Conservation (phyloP, 768 basidiomycete genomes). For the Boletus rubescentipes region DNA sequence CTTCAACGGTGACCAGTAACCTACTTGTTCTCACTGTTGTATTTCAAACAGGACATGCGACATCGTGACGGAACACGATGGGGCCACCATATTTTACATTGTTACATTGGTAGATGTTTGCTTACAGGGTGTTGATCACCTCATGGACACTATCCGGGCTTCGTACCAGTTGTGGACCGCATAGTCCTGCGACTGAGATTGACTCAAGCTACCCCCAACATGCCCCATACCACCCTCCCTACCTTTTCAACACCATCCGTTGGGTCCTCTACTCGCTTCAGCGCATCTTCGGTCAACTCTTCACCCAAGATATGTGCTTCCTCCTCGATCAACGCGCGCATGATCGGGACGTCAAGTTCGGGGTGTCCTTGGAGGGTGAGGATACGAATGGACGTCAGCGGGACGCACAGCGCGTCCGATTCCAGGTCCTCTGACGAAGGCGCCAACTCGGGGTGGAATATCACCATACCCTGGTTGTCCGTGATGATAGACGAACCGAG, state of each 20-base stretch:
- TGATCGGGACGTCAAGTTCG: neutral
- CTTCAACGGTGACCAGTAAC: conserved; percentile 40
- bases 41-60: conserved; percentile 64
- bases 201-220: neutral
- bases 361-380: neutral
- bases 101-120: conserved; percentile 3
- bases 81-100: neutral
- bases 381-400: neutral
- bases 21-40: conserved; percentile 79
- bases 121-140: neutral
- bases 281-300: neutral
- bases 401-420: neutral
- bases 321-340: neutral
- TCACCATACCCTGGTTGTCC: neutral
- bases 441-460: neutral
- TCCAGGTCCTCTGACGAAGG: neutral
- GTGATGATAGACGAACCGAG: neutral
- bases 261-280: neutral
- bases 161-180: neutral
- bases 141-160: neutral
- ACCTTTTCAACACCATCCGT: neutral
- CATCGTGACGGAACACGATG: neutral
- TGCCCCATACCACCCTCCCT: neutral
- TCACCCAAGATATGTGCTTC: no score
- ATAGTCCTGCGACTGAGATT: neutral